Base-by-base conservation (phyloP, 2,329 filamentous ascomycete genomes). In the Exophiala dermatitidis region DNA sequence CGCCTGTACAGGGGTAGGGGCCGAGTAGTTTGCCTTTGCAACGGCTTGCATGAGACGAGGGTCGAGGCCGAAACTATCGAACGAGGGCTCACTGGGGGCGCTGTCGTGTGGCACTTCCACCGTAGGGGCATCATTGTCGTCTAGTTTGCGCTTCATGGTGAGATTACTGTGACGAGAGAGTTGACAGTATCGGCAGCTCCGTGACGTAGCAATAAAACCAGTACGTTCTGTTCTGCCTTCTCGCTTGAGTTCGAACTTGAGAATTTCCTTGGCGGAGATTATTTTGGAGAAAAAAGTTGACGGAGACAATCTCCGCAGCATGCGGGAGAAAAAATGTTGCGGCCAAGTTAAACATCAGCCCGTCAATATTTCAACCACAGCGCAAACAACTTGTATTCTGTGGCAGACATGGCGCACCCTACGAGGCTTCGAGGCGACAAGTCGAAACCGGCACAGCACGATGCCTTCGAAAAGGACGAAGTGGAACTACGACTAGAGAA, bases 1-100 rank as follows among this genome's bases (percentile, higher is more conserved):
- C 40, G 82, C 80, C 71, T 98, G 93, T 1, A 97, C 87, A 8
- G 85, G 79, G n/a, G 93, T 97, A 9, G 93, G 93, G 53, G 83
- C 83, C 58, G 84, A 78, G 73, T 90, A 97, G 69, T 86, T 84
- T 70, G 93, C 86, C 67, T 86, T 84, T 44, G 85, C 85, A 62
- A 97, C 80, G 50, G 87, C 90, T 74, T 95, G 88, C 33, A 96
- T 77, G 31, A 98, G 76, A 61, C 93, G 83, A 6, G 89, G 73
- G 67, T 98, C 93, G 57, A 98, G 82, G 58, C 83, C 83, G 57
- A 97, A 79, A 52, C 82, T 79, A 60, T 84, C 77, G 66, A 97
- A 98, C 2, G 82, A 82, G 47, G 53, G 63, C 60, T 65, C 66
- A 7, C 62, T 61, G 7, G 38, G 48, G n/a, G 62, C 64, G 5